phyloP scores from a whole-genome alignment of 495 filamentous ascomycete species.

The Neurospora sp. region DNA sequence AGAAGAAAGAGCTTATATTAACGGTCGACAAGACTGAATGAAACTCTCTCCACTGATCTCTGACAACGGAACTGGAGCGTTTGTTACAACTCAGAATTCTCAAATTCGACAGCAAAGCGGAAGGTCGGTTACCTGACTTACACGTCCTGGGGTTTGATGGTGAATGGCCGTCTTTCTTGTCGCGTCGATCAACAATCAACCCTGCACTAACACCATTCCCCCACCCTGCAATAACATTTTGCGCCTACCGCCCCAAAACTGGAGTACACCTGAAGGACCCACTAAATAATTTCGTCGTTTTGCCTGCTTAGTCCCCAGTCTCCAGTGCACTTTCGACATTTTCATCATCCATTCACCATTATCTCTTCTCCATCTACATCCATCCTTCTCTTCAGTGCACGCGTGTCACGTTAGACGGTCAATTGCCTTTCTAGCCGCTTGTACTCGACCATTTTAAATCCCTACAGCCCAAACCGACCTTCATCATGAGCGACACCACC shows the following conservation, averaged over 20 bases:
- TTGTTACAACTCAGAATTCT: background rate
- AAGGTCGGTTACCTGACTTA: background rate
- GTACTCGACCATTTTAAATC: background rate
- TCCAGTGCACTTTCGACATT: background rate
- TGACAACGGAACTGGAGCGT: background rate
- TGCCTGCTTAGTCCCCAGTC: background rate
- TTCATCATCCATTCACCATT: background rate
- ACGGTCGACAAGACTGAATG: background rate
- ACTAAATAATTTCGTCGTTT: slow-evolving; percentile 1
- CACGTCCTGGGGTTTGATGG: background rate
- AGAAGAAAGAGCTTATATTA: background rate
- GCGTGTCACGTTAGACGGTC: background rate
- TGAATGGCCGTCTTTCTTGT: background rate
- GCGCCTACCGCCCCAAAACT: background rate
- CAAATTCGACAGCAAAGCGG: background rate
- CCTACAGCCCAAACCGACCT: background rate
- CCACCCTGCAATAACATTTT: background rate
- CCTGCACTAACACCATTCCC: background rate
- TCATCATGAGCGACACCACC: slow-evolving; percentile 21
- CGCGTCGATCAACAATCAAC: background rate
- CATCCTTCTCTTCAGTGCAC: background rate
- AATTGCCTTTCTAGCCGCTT: background rate
- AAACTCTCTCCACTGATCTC: background rate
- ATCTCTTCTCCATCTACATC: background rate
- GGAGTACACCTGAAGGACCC: background rate